Evolutionary conservation across 2,329 filamentous ascomycete species (phyloP), one percentile per base, ranked within the genome.

Genomic region (Lecanosticta acicola): DNA sequence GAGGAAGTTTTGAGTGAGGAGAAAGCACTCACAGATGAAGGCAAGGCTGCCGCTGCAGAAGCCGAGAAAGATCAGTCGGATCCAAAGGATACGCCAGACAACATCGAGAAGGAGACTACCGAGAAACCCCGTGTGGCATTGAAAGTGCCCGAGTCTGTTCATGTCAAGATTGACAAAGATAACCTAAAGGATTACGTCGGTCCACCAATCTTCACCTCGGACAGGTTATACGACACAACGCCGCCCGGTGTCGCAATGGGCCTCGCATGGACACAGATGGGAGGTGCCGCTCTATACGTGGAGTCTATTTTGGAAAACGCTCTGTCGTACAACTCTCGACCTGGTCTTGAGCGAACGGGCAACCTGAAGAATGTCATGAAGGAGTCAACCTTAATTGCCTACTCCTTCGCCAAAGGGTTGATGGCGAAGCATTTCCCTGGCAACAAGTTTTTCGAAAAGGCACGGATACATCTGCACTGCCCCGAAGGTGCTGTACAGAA

Each of bases 281-380:
- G 93, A 50, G 93, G 93, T 49, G 88, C 93, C 3, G 93, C 93
- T 41, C 83, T 98, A 66, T 98, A 98, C 68, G 87, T 98, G 47
- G 93, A 98, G 70, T 94, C 90, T 1, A 97, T 98, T 52, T 73
- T 98, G 41, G 90, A 98, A 65, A 85, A 83, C 49, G 81, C 86
- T 0, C 77, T 97, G 39, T 81, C 81, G 9, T 76, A 83, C 20
- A 77, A 78, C 47, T 91, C 87, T 19, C 78, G 84, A 14, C 85
- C 91, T 4, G 80, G 85, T 14, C 75, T 98, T 35, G 87, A 95
- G 62, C 89, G 90, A 49, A 98, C 93, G 0, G 93, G 93, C 48
- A 97, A 97, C 64, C 77, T 98, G 39, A 93, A 95, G 72, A 80
- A 81, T 13, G 93, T 98, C 32, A 98, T 98, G 94, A 97, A 96